Conservation (phyloP, 176 grass and related monocot genomes). For the Thinopyrum elongatum region DNA sequence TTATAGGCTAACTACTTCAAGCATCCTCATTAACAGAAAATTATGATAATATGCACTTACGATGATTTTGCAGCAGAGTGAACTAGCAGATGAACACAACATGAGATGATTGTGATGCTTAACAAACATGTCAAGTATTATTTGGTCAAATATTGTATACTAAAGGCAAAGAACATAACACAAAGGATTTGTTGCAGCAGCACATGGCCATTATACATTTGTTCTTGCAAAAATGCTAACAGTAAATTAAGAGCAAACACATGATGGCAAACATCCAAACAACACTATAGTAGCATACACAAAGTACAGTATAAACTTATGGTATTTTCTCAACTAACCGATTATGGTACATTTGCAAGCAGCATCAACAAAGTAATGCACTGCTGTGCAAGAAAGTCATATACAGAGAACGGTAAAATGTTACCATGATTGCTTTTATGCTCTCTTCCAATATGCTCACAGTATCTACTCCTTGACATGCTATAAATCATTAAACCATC, state of each 20-base stretch:
- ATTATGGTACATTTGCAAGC: background rate
- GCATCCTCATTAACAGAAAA: background rate
- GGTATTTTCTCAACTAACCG: background rate
- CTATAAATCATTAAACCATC: slow-evolving; percentile 85
- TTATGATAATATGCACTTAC: background rate
- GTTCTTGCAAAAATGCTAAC: background rate
- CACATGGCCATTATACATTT: background rate
- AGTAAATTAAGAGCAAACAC: background rate
- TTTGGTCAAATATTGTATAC: slow-evolving; percentile 10
- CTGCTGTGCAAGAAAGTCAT: background rate
- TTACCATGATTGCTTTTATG: slow-evolving; percentile 99
- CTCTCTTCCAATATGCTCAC: slow-evolving; percentile 93
- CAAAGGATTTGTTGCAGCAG: background rate
- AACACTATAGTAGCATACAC: background rate
- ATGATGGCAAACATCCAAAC: background rate
- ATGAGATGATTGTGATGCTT: background rate
- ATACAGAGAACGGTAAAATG: background rate
- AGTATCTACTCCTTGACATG: slow-evolving; percentile 87
- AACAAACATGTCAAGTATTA: background rate
- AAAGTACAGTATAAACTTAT: background rate
- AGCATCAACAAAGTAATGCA: background rate
- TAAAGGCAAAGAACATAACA: background rate
- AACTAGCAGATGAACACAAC: background rate
- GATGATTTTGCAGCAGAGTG: background rate
- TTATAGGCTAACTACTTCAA: background rate